Base-by-base conservation (phyloP, 495 filamentous ascomycete genomes). In the Friedmanniomyces endolithicus region DNA sequence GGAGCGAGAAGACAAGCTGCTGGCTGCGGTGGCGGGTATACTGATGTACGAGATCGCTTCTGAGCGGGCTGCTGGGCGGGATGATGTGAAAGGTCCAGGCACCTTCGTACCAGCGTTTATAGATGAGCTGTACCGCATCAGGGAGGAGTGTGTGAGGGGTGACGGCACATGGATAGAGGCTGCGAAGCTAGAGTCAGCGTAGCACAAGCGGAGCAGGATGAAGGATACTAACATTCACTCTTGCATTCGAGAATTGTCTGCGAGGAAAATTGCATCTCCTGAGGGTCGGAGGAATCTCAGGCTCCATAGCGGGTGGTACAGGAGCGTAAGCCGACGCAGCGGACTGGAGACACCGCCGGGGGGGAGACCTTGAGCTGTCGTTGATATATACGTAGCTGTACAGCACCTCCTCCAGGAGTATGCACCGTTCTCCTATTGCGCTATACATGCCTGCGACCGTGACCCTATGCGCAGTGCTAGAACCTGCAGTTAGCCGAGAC, bases 61-160 rank as follows among this genome's bases (percentile, higher is more conserved):
- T 12, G 87, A 95, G 68, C 68, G 78, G 17, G 90, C 90, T 0
- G 80, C 73, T 0, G 64, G 56, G 19, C 73, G 80, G 48, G 69
- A 70, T 8, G 79, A 86, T 52, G 87, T 84, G 19, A 71, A 76
- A 44, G 90, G 90, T 0, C 88, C 90, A 0, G 90, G 90, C 1
- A 90, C 86, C 16, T 97, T 97, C 71, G 77, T 94, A 9, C 84
- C 87, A 1, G 85, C 84, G 0, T 90, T 94, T 63, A 70, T 96
- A 20, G 90, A 96, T 59, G 84, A 82, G 63, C 53, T 78, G 45
- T 76, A 70, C 56, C 55, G 54, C 19, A 60, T 70, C 19, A 55
- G 67, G 43, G 62, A 67, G 58, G 55, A 59, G 40, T 57, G 50
- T 25, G 53, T 66, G 82, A 46, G 76, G 76, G 63, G 70, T 65